Conservation (phyloP, 148 eudicot genomes). For the Pouteria glomerata region DNA sequence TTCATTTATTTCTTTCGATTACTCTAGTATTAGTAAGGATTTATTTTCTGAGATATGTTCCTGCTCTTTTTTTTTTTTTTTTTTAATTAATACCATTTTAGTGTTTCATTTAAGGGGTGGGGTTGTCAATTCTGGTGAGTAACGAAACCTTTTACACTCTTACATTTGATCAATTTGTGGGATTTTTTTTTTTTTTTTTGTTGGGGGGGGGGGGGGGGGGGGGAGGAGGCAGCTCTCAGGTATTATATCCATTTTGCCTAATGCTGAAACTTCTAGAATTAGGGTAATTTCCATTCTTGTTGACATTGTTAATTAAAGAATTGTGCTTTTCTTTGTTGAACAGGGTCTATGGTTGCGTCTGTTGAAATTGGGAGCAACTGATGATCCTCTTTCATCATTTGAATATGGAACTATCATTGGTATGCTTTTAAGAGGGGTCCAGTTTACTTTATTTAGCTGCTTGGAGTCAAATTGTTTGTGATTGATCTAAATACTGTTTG, state of each 20-base stretch:
- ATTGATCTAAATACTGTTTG: neutral
- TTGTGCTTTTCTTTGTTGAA: conserved; percentile 19
- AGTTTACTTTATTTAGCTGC: neutral
- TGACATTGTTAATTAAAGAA: conserved; percentile 1
- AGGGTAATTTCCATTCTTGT: conserved; percentile 3
- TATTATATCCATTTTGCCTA: neutral
- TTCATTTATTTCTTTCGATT: neutral
- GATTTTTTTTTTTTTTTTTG: no score
- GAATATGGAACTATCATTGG: conserved; percentile 98
- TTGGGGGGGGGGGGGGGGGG: no score
- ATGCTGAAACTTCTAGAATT: conserved; percentile 2
- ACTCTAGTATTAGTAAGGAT: neutral
- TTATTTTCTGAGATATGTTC: neutral
- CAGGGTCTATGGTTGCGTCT: conserved; percentile 98
- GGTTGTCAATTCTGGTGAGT: neutral
- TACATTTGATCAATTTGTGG: neutral
- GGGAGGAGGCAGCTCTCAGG: neutral
- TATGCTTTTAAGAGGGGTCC: conserved; percentile 23
- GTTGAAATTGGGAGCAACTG: conserved; percentile 86
- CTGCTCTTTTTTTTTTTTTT: neutral
- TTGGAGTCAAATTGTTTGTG: neutral
- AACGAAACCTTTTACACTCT: neutral
- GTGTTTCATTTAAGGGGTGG: neutral
- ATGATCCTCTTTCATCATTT: conserved; percentile 96
- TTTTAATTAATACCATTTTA: neutral